A percentile compares a stretch with the other conserved stretches of the same genome.
These are phyloP conservation scores for Schwanniomyces vanrijiae DNA, from an alignment of 805 yeast genomes.

Conservation along the genomic window DNA sequence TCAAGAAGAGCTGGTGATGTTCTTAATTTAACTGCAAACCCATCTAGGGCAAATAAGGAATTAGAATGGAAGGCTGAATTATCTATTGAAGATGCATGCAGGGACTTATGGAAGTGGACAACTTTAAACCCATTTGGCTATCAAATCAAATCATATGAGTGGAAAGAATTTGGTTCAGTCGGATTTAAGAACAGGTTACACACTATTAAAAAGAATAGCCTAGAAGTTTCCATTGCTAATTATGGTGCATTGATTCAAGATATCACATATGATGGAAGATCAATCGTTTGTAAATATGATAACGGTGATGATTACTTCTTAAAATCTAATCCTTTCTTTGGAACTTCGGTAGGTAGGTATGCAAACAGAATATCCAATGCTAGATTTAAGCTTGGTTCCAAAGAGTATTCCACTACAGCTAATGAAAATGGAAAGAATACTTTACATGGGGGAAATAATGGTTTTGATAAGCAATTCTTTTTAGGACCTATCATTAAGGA, in stretches of 20 bases:
- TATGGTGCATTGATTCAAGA: conserved; percentile 53
- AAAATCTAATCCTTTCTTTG: conserved; percentile 50
- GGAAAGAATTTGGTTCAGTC: conserved; percentile 26
- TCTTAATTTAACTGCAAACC: conserved; percentile 68
- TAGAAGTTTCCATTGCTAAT: conserved; percentile 45
- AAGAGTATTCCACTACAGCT: conserved; percentile 37
- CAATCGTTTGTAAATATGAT: conserved; percentile 41
- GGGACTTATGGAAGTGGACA: conserved; percentile 79
- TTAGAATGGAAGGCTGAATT: conserved; percentile 62
- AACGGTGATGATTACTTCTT: conserved; percentile 27
- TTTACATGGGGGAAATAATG: conserved; percentile 56
- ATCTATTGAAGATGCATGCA: conserved; percentile 62
- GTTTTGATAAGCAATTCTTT: conserved; percentile 51
- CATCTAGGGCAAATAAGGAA: conserved; percentile 64
- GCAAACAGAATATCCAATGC: conserved; percentile 60
- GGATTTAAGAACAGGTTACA: conserved; percentile 35
- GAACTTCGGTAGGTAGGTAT: conserved; percentile 64
- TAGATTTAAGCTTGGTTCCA: conserved; percentile 39
- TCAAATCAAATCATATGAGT: conserved; percentile 29
- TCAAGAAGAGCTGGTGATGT: conserved; percentile 79
- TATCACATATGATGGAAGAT: conserved; percentile 36
- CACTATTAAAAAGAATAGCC: conserved; percentile 28
- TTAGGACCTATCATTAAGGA: conserved; percentile 52
- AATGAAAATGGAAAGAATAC: conserved; percentile 39
- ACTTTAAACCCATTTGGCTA: conserved; percentile 65